Conservation (phyloP, 129 eudicot species). For the Helichrysum umbraculigerum region DNA sequence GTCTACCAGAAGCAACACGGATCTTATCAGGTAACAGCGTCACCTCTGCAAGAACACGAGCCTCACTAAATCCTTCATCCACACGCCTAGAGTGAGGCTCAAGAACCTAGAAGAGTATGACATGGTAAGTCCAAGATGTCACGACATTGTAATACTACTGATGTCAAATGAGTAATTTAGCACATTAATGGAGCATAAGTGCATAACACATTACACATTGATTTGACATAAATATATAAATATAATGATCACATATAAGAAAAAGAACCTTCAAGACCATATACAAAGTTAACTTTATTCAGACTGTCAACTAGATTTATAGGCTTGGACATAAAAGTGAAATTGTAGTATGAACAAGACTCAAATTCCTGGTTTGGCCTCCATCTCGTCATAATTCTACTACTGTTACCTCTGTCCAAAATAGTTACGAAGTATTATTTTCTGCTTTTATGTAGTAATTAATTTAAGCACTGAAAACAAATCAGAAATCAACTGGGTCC, state of each 20-base stretch:
- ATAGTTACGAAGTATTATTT: neutral
- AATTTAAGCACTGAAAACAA: neutral
- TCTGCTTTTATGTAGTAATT: neutral
- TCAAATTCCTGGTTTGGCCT: neutral
- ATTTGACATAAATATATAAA: neutral
- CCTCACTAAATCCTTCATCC: slow-evolving; percentile 92
- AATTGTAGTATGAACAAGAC: neutral
- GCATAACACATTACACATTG: neutral
- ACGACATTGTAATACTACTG: neutral
- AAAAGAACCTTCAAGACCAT: neutral
- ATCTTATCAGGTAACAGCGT: slow-evolving; percentile 82
- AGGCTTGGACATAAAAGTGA: neutral
- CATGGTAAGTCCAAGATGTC: neutral
- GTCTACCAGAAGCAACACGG: slow-evolving; percentile 89
- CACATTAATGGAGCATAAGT: slow-evolving; percentile 5
- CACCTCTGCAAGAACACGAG: slow-evolving; percentile 86
- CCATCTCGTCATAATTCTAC: neutral
- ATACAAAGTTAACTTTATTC: neutral
- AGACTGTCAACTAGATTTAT: neutral
- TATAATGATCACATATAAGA: neutral
- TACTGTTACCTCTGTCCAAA: neutral
- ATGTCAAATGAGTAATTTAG: neutral
- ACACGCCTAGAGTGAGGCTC: slow-evolving; percentile 91
- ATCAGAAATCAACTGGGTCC: neutral
- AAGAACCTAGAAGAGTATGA: slow-evolving; percentile 55